Evolutionary conservation across 2,329 filamentous ascomycete species (phyloP).

Genomic region (Cladosporium sp.): DNA sequence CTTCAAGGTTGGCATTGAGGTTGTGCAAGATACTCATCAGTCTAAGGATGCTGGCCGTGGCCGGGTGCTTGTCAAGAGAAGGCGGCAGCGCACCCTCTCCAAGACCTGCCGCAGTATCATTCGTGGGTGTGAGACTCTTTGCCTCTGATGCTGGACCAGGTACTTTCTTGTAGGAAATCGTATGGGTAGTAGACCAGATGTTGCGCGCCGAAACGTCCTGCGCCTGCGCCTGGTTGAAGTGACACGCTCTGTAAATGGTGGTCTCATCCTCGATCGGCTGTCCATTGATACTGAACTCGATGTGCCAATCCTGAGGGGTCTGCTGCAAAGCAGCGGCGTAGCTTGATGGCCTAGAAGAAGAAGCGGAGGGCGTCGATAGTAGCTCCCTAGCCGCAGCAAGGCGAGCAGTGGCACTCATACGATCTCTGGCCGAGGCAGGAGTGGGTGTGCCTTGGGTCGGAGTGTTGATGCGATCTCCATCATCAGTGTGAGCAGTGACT

Average conservation of each 20-base stretch:
- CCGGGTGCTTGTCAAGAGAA: constrained; percentile 76
- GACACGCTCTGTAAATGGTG: constrained; percentile 91
- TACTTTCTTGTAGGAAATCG: constrained; percentile 86
- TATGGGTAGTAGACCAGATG: constrained; percentile 85
- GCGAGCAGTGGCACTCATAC: constrained; percentile 27
- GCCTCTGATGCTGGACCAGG: constrained; percentile 73
- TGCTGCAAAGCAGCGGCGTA: constrained; percentile 81
- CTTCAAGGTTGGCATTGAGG: constrained; percentile 87
- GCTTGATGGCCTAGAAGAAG: constrained; percentile 59
- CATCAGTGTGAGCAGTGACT: constrained; percentile 85
- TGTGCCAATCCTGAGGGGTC: constrained; percentile 89
- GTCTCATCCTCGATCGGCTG: constrained; percentile 84
- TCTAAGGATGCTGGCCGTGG: constrained; percentile 80
- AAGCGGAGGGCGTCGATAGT: constrained; percentile 42
- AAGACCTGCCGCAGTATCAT: constrained; percentile 47
- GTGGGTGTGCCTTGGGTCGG: constrained; percentile 58
- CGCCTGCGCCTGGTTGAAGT: constrained; percentile 58
- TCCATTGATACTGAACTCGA: constrained; percentile 85
- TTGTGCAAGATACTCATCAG: constrained; percentile 87
- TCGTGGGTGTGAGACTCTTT: constrained; percentile 45
- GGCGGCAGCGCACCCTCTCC: constrained; percentile 62
- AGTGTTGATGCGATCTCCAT: constrained; percentile 80
- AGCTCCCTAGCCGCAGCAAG: constrained; percentile 31
- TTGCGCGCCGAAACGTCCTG: constrained; percentile 63
- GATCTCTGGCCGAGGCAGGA: constrained; percentile 25